These are phyloP conservation scores for Thielaviopsis musarum DNA, from an alignment of 2,329 filamentous ascomycete species.

Conservation along the genomic window DNA sequence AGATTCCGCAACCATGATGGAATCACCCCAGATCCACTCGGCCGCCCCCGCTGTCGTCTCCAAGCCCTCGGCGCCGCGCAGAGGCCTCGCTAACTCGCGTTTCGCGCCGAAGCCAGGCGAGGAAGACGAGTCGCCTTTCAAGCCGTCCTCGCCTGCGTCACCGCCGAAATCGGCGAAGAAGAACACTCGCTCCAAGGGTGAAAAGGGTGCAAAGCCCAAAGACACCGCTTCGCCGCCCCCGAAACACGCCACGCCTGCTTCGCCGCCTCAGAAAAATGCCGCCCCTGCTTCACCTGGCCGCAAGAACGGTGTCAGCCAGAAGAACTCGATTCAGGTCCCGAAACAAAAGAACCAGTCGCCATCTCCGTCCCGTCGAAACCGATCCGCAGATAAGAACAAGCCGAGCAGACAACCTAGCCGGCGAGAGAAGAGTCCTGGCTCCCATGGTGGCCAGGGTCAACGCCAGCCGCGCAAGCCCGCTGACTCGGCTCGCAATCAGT, in stretches of 20 bases:
- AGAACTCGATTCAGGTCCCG: background rate
- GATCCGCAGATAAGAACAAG: background rate
- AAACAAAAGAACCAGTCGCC: background rate
- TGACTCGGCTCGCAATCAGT: conserved; percentile 28
- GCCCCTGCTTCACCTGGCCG: background rate
- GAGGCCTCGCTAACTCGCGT: conserved; percentile 7
- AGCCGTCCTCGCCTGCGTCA: conserved; percentile 11
- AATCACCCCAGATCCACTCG: background rate
- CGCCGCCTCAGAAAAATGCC: background rate
- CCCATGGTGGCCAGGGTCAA: conserved; percentile 14
- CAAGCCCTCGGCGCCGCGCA: background rate
- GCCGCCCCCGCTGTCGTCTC: conserved; percentile 9
- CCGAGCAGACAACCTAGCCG: background rate
- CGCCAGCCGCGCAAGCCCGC: conserved; percentile 14
- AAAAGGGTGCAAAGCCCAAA: conserved; percentile 1
- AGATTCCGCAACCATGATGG: background rate
- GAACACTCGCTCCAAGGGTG: conserved; percentile 4
- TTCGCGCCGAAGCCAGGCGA: conserved; percentile 11
- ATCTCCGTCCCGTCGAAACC: background rate
- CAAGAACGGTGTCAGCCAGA: background rate
- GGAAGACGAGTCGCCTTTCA: conserved; percentile 6
- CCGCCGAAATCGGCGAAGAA: conserved; percentile 6
- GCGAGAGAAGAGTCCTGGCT: background rate
- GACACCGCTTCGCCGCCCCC: conserved; percentile 10
- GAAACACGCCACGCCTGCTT: conserved; percentile 6